Evolutionary conservation across 495 filamentous ascomycete genomes (phyloP), one percentile per base, ranked within the genome.

Genomic region (Penicillium odoratum): DNA sequence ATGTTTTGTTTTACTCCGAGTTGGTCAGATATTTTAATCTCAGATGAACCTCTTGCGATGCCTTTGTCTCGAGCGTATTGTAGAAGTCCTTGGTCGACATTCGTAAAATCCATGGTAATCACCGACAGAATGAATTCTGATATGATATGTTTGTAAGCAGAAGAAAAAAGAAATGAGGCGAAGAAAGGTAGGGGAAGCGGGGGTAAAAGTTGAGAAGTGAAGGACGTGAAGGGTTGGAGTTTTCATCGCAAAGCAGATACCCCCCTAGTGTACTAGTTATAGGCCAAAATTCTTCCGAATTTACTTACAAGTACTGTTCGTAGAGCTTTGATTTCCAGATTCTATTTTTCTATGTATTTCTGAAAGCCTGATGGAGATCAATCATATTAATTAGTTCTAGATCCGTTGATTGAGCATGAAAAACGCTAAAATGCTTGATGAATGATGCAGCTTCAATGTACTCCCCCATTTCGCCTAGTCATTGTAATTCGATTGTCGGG

Each of bases 401-500:
- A 47, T 53, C n/a, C 55, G 31, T 42, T 57, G 50, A 57, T 33
- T 48, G 31, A 47, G 48, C 18, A 36, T 16, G 16, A 21, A 8
- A 57, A 28, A 38, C 48, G 48, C 48, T 51, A 38, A 40, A 51
- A 15, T 25, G 18, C 9, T 47, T 47, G 18, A 13, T n/a, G 31
- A 18, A 48, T 31, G 25, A 30, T 48, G 11, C 7, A 16, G 3
- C 15, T 16, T 48, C 25, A 2, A 48, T 16, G 25, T 15, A 16
- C 15, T 30, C 1, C 28, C 28, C 13, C 28, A n/a, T 2, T 16
- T 15, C 25, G 16, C 13, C 9, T 65, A 88, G 64, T 88, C 85
- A 53, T 88, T 88, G 62, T 86, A 88, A 67, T 88, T 88, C 6
- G 79, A 80, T 60, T 80, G 78, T 13, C 80, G 75, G 9, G 82